These are phyloP conservation scores for Daedaleopsis nitida DNA, from an alignment of 768 basidiomycete species.

Conservation along the genomic window DNA sequence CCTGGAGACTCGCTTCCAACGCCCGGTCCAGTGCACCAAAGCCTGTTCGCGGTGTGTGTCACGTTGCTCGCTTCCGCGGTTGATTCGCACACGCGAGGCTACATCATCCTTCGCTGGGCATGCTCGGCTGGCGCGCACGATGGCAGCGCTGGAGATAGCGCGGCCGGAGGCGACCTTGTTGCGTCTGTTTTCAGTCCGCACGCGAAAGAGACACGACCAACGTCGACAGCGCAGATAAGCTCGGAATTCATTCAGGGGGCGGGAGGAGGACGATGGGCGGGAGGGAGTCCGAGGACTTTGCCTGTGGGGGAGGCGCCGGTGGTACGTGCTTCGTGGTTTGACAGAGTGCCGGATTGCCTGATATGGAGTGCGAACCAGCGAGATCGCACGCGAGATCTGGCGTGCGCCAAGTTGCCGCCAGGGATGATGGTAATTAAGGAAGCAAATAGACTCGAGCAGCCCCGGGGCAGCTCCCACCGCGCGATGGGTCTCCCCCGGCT, in stretches of 20 bases:
- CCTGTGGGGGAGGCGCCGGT: background rate
- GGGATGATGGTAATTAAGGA: constrained; percentile 9
- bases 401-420: background rate
- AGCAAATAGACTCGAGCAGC: constrained; percentile 6
- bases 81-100: background rate
- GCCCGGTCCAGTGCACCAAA: background rate
- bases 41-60: constrained; percentile 6
- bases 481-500: background rate
- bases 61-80: constrained; percentile 1
- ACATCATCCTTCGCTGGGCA: no score
- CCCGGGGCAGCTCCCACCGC: background rate
- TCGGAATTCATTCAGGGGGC: constrained; percentile 1
- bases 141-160: constrained; percentile 3
- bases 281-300: constrained; percentile 13
- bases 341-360: background rate
- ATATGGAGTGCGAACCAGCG: constrained; percentile 3
- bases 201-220: background rate
- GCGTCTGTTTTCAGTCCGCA: no score
- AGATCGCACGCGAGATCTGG: constrained; percentile 3
- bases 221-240: background rate
- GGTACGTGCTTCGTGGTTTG: background rate
- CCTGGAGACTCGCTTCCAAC: background rate
- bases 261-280: background rate
- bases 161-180: background rate
- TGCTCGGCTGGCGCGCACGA: background rate